These are phyloP conservation scores for Talaromyces sp. DNA, from an alignment of 2,329 filamentous ascomycete species.

Conservation along the genomic window DNA sequence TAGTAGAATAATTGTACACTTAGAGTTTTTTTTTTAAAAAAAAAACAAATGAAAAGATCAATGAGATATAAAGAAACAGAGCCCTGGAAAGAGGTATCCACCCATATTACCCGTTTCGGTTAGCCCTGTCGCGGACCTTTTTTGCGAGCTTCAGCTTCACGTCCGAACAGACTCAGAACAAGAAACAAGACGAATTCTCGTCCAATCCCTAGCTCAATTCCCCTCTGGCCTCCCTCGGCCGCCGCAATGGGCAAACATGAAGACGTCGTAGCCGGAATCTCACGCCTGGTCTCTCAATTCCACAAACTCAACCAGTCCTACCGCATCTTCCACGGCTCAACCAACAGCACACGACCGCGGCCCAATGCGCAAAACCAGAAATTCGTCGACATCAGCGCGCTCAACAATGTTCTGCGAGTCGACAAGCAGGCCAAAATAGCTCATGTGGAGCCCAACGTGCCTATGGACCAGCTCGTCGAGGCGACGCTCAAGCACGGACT, in stretches of 20 bases:
- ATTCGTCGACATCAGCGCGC: conserved; percentile 20
- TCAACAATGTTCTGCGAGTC: conserved; percentile 14
- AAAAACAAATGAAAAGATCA: not conserved
- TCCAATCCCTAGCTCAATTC: not conserved
- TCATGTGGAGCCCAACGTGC: conserved; percentile 65
- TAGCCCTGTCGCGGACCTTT: not conserved
- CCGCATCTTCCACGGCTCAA: conserved; percentile 71
- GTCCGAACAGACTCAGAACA: not conserved
- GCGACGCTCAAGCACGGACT: conserved; percentile 52
- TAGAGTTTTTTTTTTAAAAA: not conserved
- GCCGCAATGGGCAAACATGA: conserved; percentile 7
- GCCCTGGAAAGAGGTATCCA: not conserved
- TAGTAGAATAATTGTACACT: not conserved
- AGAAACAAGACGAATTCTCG: not conserved
- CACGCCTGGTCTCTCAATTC: conserved; percentile 21
- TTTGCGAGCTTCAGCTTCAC: not conserved
- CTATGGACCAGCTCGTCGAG: conserved; percentile 60
- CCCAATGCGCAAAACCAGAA: conserved; percentile 14
- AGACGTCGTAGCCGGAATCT: conserved; percentile 8
- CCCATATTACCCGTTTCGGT: not conserved
- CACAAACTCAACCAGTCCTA: conserved; percentile 53
- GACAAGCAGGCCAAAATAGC: conserved; percentile 48
- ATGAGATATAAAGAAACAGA: not conserved
- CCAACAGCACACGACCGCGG: conserved; percentile 65
- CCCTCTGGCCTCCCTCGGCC: not conserved